Base-by-base conservation (phyloP, 768 basidiomycete species). In the Candolleomyces eurysporus region DNA sequence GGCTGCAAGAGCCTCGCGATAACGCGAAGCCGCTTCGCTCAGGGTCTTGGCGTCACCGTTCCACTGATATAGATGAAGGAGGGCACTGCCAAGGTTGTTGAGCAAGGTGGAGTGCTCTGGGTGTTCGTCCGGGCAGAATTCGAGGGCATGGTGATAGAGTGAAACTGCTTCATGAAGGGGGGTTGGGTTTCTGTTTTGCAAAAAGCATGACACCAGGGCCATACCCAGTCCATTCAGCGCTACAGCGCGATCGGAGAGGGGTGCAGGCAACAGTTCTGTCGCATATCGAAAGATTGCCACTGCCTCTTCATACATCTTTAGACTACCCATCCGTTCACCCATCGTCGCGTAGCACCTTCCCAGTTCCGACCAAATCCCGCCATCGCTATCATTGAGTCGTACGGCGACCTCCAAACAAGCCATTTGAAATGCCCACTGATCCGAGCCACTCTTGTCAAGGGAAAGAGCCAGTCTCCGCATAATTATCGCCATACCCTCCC, bases 1-100 rank as follows among this genome's bases (percentile, higher is more conserved):
- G 4, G 42, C 31, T 8, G 21, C 26, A 45, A 65, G 62, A 8
- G 65, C 65, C 39, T 55, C 57, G 13, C 53, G 63, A 14, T 54
- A 30, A 13, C 31, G 46, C 42, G 49, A 43, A 19, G 66, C 63
- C 32, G 58, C 59, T 16, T 66, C 61, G 19, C 57, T 53, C 2
- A 65, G 55, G 42, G 65, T 63, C 22, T 50, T 39, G 26, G 30
- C 22, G 36, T 30, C 5, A 3, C 53, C 53, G 31, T 13, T 13
- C 5, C 40, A 36, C 13, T 32, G 21, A 19, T 30, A 36, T 9
- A 32, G 16, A 21, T 13, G 26, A 36, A 16, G 19, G 56, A 45
- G 31, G 22, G 40, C 19, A 19, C 9, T 19, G 9, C 31, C 36
- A 14, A 36, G 40, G 30, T 30, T 55, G 9, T 13, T 32, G 6